Evolutionary conservation across 805 yeast species (phyloP), one percentile per base, ranked within the genome.

Genomic region (Schwanniomyces pseudopolymorphus): DNA sequence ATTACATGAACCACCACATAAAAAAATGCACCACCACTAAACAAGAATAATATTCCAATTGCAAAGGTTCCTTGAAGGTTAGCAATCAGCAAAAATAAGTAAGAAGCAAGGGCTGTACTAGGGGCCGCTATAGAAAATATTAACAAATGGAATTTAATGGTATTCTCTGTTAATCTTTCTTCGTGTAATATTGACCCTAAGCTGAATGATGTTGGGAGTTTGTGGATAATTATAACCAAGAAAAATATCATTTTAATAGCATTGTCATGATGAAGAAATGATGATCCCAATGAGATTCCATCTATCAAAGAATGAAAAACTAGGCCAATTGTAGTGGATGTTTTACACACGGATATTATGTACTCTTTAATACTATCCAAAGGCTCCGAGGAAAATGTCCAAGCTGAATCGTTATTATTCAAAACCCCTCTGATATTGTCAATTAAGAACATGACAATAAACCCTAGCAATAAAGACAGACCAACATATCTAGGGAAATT

Each of bases 131-230:
- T 49, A 0, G 90, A 69, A 57, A 87, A 87, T 2, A 74, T 56
- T 5, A 69, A 57, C 26, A 86, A 54, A 54, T 84, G 85, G 21
- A 74, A 60, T 42, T 71, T 52, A 19, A 80, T 67, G 21, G 63
- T 51, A 19, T 54, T 40, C 27, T 55, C 46, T 26, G 69, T 40
- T 2, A 74, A 47, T 4, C 72, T 70, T 28, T 67, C 65, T 25
- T 70, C 63, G 9, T 79, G 54, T 25, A 87, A 67, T 13, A 85
- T 70, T 1, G 87, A 74, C 4, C 79, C 61, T 36, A 87, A 70
- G 35, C 90, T 85, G 60, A 87, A 83, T 4, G 89, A 75, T 0
- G 92, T 84, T 0, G 94, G 94, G 4, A 86, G 69, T 61, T 87
- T 87, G 68, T 87, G 94, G 26, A 84, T 57, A 48, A 86, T 71